Percentiles rank a stretch among this genome's conserved stretches.
Evolutionary conservation across 345 rosid genomes (phyloP).

Genomic region (Eucalyptus marginata): DNA sequence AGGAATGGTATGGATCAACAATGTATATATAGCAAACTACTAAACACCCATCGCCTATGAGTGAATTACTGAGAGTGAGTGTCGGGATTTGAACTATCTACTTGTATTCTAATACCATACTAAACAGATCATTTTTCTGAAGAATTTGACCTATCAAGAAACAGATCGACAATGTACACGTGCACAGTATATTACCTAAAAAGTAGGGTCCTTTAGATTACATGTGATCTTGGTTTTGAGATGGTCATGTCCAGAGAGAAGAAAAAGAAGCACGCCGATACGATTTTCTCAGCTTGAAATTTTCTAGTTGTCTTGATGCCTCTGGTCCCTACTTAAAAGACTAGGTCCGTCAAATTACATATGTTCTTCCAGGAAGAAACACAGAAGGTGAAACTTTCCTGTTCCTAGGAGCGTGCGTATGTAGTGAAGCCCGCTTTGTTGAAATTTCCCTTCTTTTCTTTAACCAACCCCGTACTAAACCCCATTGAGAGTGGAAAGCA

Average conservation of each 20-base stretch:
- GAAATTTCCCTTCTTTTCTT: neutral
- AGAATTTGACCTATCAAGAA: neutral
- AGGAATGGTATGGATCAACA: neutral
- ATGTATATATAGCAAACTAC: neutral
- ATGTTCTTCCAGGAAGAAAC: neutral
- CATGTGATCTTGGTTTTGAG: neutral
- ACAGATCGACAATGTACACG: neutral
- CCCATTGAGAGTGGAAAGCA: neutral
- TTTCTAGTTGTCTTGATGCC: neutral
- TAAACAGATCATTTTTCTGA: no score
- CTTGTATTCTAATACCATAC: no score
- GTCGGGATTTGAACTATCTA: no score
- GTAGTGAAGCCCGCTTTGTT: neutral
- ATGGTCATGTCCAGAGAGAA: neutral
- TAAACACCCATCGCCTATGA: neutral
- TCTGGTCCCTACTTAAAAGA: neutral
- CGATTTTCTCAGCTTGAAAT: neutral
- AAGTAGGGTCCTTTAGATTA: neutral
- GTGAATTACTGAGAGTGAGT: neutral
- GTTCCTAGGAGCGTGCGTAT: neutral
- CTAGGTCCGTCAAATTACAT: neutral
- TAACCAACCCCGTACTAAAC: neutral
- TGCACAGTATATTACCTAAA: neutral
- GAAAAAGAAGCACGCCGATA: neutral
- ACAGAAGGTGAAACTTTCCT: neutral